phyloP scores from a whole-genome alignment of 2,329 filamentous ascomycete species.

The Elsinoe arachidis region DNA sequence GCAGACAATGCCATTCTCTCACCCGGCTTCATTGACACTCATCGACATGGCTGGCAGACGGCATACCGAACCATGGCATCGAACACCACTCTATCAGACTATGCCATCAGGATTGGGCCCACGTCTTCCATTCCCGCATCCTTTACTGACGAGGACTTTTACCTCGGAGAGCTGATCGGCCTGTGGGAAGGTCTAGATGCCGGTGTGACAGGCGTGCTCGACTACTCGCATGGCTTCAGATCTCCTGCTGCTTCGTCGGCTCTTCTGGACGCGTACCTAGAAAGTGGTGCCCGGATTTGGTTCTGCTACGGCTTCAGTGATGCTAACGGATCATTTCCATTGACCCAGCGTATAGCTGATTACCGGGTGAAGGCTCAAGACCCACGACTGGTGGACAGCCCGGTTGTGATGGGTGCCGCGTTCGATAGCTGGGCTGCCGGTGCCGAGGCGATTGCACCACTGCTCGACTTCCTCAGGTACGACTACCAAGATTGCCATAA shows the following conservation, averaged over 20 bases:
- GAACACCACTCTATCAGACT: slow-evolving; percentile 44
- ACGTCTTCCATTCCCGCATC: slow-evolving; percentile 21
- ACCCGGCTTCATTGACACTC: slow-evolving; percentile 38
- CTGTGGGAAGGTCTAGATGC: slow-evolving; percentile 45
- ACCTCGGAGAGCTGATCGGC: slow-evolving; percentile 39
- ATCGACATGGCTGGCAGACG: slow-evolving; percentile 47
- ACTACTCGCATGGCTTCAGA: slow-evolving; percentile 43
- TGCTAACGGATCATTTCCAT: not conserved
- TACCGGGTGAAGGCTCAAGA: not conserved
- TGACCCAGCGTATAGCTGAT: not conserved
- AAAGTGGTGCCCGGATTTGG: slow-evolving; percentile 16
- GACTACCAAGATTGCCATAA: slow-evolving; percentile 42
- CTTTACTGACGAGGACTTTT: slow-evolving; percentile 38
- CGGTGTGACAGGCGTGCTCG: slow-evolving; percentile 45
- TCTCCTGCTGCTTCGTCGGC: slow-evolving; percentile 10
- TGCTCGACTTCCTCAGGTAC: not conserved
- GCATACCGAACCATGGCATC: slow-evolving; percentile 45
- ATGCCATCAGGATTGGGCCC: slow-evolving; percentile 37
- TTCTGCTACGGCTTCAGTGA: slow-evolving; percentile 33
- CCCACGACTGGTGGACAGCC: not conserved
- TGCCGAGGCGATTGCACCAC: not conserved
- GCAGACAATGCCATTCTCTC: slow-evolving; percentile 23
- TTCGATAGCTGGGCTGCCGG: not conserved
- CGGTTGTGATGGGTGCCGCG: not conserved
- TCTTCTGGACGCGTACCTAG: slow-evolving; percentile 12